Evolutionary conservation across 805 yeast genomes (phyloP), one percentile per base, ranked within the genome.

Genomic region (Lipomyces yamadae): DNA sequence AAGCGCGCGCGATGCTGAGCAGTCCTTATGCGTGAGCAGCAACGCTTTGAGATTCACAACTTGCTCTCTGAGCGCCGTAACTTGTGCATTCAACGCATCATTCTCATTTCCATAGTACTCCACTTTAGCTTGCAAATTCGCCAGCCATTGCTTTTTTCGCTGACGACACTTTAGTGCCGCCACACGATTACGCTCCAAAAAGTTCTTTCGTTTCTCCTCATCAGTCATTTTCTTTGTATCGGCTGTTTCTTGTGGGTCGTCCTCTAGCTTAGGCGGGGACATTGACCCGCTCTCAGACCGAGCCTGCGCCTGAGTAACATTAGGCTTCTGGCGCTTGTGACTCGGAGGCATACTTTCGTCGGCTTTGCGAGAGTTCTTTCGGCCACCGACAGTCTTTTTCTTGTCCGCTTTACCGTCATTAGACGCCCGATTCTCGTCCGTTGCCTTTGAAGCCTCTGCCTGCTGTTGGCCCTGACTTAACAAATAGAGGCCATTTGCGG

Each of bases 141-240:
- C 87, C 42, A 92, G 85, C 82, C 89, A 88, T 76, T 91, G 92
- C 80, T 95, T 95, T 82, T 95, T 95, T 65, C 98, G 85, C 78
- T 91, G 96, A 67, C 99, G 85, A 81, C 98, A 95, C 76, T 92
- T 93, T 32, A 95, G 87, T 0, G 99, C 99, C 0, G 99, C 99
- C 8, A 95, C 86, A 65, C 99, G 83, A 77, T 95, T 95, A 70
- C 98, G 83, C 76, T 95, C 99, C 70, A 95, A 78, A 74, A 86
- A 94, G 75, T 82, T 88, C 76, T 83, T 86, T 70, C 93, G 84
- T 74, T 90, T 92, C 79, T 88, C 84, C 78, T 91, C 97, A 81
- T 90, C 77, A 79, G 90, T 64, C 84, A 84, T 18, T 82, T 62
- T 66, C 18, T 53, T 65, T 29, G 33, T 18, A 32, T 61, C 66